Evolutionary conservation across 192 early-diverging fungal genomes (phyloP).

Genomic region (Dimargaris xerosporica): DNA sequence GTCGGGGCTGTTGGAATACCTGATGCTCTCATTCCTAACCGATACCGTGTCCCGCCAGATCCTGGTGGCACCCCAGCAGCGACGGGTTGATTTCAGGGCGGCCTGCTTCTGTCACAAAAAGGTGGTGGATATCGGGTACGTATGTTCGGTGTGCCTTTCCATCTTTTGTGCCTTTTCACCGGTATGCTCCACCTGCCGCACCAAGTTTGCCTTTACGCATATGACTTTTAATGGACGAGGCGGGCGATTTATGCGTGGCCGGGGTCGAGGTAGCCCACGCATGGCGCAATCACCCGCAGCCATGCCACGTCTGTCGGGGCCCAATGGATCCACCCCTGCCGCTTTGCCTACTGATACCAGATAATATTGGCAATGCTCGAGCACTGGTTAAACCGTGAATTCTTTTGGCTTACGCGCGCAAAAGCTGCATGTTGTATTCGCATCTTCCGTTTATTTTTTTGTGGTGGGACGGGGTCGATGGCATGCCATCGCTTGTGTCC

Average conservation of each 20-base stretch:
- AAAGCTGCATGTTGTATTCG: too few relatives aligned
- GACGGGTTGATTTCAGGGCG: conserved; percentile 81
- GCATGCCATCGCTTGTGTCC: too few relatives aligned
- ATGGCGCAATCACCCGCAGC: too few relatives aligned
- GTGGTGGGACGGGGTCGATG: too few relatives aligned
- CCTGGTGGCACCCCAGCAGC: conserved; percentile 55
- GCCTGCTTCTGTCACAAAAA: conserved; percentile 96
- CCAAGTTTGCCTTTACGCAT: conserved; percentile 50
- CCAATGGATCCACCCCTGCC: too few relatives aligned
- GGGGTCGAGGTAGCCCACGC: not conserved
- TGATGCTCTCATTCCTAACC: conserved; percentile 71
- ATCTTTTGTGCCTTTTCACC: conserved; percentile 62
- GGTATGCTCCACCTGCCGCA: conserved; percentile 64
- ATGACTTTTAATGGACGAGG: conserved; percentile 11
- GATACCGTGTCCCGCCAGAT: conserved; percentile 58
- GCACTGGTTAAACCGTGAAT: too few relatives aligned
- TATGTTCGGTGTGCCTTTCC: conserved; percentile 96
- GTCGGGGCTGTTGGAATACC: conserved; percentile 59
- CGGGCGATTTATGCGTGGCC: not conserved
- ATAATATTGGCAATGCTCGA: too few relatives aligned
- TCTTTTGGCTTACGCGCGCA: too few relatives aligned
- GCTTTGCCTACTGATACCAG: too few relatives aligned
- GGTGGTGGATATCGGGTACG: conserved; percentile 83
- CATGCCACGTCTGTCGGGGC: too few relatives aligned
- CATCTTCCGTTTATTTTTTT: too few relatives aligned